Evolutionary conservation across 331 rosid species (phyloP).

Genomic region (Pyracantha coccinea): DNA sequence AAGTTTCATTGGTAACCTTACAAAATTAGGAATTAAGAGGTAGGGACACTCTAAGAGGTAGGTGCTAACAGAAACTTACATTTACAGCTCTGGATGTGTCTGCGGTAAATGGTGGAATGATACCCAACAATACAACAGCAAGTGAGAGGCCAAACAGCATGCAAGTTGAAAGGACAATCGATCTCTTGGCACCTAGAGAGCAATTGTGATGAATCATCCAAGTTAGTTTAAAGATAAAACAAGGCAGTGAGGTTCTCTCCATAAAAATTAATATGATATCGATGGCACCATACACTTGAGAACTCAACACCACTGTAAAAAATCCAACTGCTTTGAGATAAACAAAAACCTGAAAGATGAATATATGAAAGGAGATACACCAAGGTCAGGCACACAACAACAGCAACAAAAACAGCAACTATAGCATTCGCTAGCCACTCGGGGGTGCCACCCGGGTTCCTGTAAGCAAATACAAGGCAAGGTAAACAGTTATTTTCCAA

Average conservation of each 20-base stretch:
- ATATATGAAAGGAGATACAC: conserved; percentile 88
- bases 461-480: conserved; percentile 30
- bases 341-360: conserved; percentile 81
- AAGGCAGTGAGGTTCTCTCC: background rate
- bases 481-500: background rate
- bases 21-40: background rate
- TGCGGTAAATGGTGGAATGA: conserved; percentile 66
- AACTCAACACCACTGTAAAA: background rate
- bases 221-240: background rate
- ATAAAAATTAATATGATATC: background rate
- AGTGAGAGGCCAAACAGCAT: conserved; percentile 53
- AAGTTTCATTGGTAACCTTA: background rate
- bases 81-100: conserved; percentile 79
- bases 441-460: conserved; percentile 85
- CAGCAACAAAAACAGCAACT: conserved; percentile 54
- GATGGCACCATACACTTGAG: background rate
- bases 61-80: conserved; percentile 34
- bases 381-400: conserved; percentile 55
- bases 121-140: conserved; percentile 40
- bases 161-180: conserved; percentile 49
- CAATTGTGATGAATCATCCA: background rate
- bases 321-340: background rate
- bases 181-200: conserved; percentile 59
- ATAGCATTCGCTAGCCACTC: conserved; percentile 62
- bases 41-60: background rate